These are phyloP conservation scores for Calycina herbarum DNA, from an alignment of 2,329 filamentous ascomycete species.

Conservation along the genomic window DNA sequence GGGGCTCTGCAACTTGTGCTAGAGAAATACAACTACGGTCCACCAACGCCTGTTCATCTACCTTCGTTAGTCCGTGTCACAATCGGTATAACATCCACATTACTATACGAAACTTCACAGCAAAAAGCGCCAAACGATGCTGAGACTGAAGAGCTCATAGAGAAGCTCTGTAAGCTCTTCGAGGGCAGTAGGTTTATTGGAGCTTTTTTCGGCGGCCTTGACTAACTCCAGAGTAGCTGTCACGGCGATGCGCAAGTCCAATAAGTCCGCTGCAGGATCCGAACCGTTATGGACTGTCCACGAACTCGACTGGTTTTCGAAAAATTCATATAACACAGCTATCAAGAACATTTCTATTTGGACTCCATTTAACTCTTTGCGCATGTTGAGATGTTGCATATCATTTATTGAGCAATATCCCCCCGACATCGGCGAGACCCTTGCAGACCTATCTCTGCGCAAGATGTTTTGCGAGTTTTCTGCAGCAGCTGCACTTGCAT, in stretches of 20 bases:
- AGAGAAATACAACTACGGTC: constrained; percentile 51
- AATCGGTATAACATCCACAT: constrained; percentile 50
- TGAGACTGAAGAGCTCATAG: constrained; percentile 26
- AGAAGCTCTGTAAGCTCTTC: constrained; percentile 57
- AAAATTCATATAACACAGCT: constrained; percentile 77
- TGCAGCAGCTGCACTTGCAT: constrained; percentile 50
- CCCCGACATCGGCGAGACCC: constrained; percentile 43
- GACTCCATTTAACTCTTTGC: constrained; percentile 52
- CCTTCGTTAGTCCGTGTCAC: constrained; percentile 64
- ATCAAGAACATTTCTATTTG: constrained; percentile 60
- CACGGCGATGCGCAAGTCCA: constrained; percentile 43
- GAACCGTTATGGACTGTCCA: constrained; percentile 51
- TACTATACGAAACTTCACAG: constrained; percentile 39
- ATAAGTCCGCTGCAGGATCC: constrained; percentile 33
- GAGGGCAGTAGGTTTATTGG: constrained; percentile 44
- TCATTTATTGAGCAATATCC: constrained; percentile 54
- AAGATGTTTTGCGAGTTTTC: constrained; percentile 72
- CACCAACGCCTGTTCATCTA: constrained; percentile 54
- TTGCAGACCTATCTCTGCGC: constrained; percentile 56
- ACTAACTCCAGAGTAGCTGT: constrained; percentile 27
- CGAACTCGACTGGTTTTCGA: constrained; percentile 83
- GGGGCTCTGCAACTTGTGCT: constrained; percentile 60
- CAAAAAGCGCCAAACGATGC: neutral
- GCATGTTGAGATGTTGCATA: constrained; percentile 57
- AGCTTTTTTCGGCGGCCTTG: neutral